phyloP scores from a whole-genome alignment of 2,329 filamentous ascomycete genomes.

The Fusarium circinatum region DNA sequence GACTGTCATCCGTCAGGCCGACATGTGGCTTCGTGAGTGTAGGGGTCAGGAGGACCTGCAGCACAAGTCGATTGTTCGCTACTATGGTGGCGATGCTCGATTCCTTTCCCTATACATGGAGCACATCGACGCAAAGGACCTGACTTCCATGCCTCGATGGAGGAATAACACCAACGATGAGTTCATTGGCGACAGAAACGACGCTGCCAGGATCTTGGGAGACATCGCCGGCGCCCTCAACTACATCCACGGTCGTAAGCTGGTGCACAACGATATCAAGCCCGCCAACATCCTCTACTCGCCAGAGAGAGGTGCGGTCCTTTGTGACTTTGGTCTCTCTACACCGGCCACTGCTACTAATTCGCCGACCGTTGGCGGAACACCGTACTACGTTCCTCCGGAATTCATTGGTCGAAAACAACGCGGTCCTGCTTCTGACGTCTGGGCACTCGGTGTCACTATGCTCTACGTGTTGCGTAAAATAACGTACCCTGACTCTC shows the following conservation, averaged over 20 bases:
- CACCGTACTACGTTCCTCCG: constrained; percentile 70
- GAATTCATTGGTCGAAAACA: constrained; percentile 67
- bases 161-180: constrained; percentile 58
- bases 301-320: constrained; percentile 65
- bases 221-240: constrained; percentile 65
- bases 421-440: constrained; percentile 65
- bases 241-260: constrained; percentile 64
- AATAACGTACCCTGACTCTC: constrained; percentile 64
- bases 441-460: constrained; percentile 69
- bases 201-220: constrained; percentile 63
- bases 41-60: constrained; percentile 64
- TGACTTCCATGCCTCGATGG: constrained; percentile 62
- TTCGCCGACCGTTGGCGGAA: constrained; percentile 63
- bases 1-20: constrained; percentile 67
- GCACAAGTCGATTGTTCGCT: constrained; percentile 67
- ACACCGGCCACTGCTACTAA: constrained; percentile 57
- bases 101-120: constrained; percentile 71
- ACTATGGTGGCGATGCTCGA: constrained; percentile 69
- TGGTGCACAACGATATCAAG: constrained; percentile 72
- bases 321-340: constrained; percentile 70
- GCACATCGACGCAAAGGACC: constrained; percentile 66
- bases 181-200: constrained; percentile 60
- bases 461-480: constrained; percentile 69
- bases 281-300: constrained; percentile 71
- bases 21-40: constrained; percentile 69